Evolutionary conservation across 2,329 filamentous ascomycete species (phyloP), one percentile per base, ranked within the genome.

Genomic region (Huntiella abstrusa): DNA sequence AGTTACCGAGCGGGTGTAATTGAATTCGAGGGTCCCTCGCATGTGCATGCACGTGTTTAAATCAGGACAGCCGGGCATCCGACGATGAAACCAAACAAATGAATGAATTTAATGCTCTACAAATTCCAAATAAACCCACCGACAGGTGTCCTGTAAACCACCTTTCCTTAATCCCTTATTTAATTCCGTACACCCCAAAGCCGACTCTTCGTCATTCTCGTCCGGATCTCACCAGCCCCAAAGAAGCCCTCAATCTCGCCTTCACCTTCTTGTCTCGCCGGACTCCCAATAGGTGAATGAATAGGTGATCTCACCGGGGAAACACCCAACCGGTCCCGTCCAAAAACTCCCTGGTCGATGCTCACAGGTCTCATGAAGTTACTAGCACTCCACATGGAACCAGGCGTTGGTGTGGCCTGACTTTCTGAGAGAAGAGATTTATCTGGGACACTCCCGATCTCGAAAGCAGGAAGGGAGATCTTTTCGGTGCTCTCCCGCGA

Each of bases 211-310:
- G 44, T 47, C 15, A 49, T 47, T 11, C 48, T 41, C 8, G 48
- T 46, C 32, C 40, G 42, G 12, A 47, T 37, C 28, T 43, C 41
- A n/a, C 41, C 41, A 8, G 33, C 41, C 12, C n/a, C 28, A 34
- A 43, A 41, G 39, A 41, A 41, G 11, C 22, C 22, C 8, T 28
- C 22, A 7, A 10, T 8, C 5, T 10, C 22, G 2, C 22, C 11
- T 12, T 28, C 34, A 16, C 33, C n/a, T 5, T 36, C 28, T 11
- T 47, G 44, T 19, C 48, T 36, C 22, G 17, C 41, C 7, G 48
- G 48, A n/a, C 44, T 44, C 10, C 44, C 48, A 32, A 49, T 49
- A 10, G 48, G 48, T 5, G 48, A 49, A n/a, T 49, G 48, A 41
- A 49, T 49, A 2, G 48, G 48, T n/a, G 48, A 49, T 41, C 48